Evolutionary conservation across 1,284 basidiomycete genomes (phyloP), one percentile per base, ranked within the genome.

Genomic region (Sporisorium reilianum): DNA sequence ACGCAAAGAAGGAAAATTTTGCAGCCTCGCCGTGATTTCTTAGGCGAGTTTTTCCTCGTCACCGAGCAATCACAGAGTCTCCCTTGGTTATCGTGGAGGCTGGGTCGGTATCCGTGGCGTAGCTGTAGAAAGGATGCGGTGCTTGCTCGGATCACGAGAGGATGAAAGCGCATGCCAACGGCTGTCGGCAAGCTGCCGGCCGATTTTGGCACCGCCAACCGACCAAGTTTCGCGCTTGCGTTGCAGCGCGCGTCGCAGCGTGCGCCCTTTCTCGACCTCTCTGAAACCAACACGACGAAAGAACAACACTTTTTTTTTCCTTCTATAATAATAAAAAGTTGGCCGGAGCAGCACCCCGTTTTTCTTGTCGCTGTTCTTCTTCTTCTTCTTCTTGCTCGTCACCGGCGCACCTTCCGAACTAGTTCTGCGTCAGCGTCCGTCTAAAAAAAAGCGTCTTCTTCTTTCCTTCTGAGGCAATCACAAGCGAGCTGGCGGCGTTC

Each of bases 401-500:
- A 34, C 32, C 50, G 50, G 34, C 34, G 34, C 50, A 25, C 11
- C n/a, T n/a, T 55, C 40, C 41, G 20, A 32, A 54, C 22, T 36
- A 38, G 20, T 25, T 55, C 40, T 46, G 54, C 54, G 54, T 55
- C 54, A 57, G 55, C 32, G 36, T 57, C 46, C 55, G 50, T 46
- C 46, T n/a, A n/a, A 49, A 25, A 32, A 49, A 28, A 32, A 32
- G 50, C 36, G 32, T 12, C 8, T 38, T 38, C 16, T 38, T 49
- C 18, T 32, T 25, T 44, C 14, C 18, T 38, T 38, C 7, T n/a
- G 14, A 1, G 5, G 1, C 3, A n/a, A 18, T n/a, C 36, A n/a
- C 16, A 38, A 38, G 36, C 36, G 36, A 38, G 36, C 12, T 34
- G 6, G 34, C 34, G 34, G 34, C 36, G 36, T 14, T 18, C 14